phyloP scores from a whole-genome alignment of 257 asterid species.

The Schizonepeta tenuifolia region DNA sequence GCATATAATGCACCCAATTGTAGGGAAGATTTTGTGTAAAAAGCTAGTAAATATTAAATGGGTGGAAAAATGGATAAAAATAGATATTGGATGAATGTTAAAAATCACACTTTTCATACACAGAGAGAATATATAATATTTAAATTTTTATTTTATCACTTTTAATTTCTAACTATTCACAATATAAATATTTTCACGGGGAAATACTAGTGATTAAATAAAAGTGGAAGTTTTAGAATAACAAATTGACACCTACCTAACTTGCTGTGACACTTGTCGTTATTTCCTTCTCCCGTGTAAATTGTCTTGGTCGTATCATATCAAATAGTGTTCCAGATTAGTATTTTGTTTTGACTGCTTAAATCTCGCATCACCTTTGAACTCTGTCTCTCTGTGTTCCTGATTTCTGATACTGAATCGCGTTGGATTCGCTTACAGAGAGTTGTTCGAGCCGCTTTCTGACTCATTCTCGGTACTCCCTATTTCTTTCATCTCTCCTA shows the following conservation, averaged over 20 bases:
- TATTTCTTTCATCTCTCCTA: background rate
- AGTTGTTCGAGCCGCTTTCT: slow-evolving; percentile 14
- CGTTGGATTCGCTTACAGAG: background rate
- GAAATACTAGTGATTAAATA: too few relatives aligned
- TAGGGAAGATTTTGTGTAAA: too few relatives aligned
- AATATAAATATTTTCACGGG: too few relatives aligned
- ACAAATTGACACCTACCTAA: background rate
- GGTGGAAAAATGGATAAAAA: too few relatives aligned
- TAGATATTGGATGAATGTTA: too few relatives aligned
- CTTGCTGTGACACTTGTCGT: slow-evolving; percentile 21
- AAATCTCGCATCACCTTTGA: slow-evolving; percentile 13
- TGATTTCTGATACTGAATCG: background rate
- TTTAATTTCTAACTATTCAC: too few relatives aligned
- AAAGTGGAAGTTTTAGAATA: background rate
- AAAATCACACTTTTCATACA: too few relatives aligned
- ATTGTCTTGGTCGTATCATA: background rate
- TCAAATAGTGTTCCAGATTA: background rate
- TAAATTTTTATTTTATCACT: too few relatives aligned
- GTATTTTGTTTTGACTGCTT: background rate
- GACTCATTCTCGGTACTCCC: slow-evolving; percentile 13
- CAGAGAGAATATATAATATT: too few relatives aligned
- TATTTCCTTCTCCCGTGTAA: background rate
- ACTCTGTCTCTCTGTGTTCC: background rate
- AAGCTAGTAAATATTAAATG: too few relatives aligned
- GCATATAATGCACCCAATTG: too few relatives aligned